phyloP scores from a whole-genome alignment of 192 early-diverging fungal species.

The Linnemannia hyalina region DNA sequence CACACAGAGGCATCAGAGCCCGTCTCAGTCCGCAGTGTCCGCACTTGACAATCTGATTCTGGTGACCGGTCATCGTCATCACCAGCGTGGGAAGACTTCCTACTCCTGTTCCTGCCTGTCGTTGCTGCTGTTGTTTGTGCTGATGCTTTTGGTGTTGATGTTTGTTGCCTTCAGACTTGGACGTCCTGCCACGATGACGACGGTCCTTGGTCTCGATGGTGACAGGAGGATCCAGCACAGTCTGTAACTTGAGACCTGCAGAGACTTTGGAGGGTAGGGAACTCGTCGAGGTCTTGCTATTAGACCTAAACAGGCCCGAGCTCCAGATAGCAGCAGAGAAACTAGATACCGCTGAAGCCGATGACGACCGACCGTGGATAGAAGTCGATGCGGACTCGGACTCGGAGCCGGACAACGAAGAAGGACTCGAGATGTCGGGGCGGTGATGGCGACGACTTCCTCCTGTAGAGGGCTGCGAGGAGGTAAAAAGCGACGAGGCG shows the following conservation, averaged over 20 bases:
- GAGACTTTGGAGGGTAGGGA: not conserved
- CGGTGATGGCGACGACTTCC: not conserved
- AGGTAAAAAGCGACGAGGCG: not conserved
- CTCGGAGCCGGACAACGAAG: constrained; percentile 23
- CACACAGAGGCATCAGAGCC: constrained; percentile 45
- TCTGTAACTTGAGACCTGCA: constrained; percentile 13
- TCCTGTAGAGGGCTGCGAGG: constrained; percentile 4
- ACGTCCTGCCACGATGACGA: constrained; percentile 21
- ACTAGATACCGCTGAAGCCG: constrained; percentile 16
- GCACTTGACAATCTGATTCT: constrained; percentile 31
- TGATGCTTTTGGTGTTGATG: constrained; percentile 8
- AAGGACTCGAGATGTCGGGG: constrained; percentile 38
- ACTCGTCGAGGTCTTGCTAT: not conserved
- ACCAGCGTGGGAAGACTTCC: not conserved
- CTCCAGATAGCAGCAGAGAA: constrained; percentile 30
- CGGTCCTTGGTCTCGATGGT: constrained; percentile 7
- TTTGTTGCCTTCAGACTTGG: not conserved
- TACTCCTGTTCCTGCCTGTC: not conserved
- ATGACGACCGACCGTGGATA: not conserved
- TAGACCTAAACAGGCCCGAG: constrained; percentile 34
- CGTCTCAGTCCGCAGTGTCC: constrained; percentile 34
- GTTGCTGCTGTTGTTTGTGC: constrained; percentile 4
- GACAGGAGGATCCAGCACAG: not conserved
- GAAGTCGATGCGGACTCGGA: constrained; percentile 3
- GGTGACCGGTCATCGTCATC: constrained; percentile 42